Evolutionary conservation across 768 basidiomycete genomes (phyloP), one percentile per base, ranked within the genome.

Genomic region (Amanita polypyramis): DNA sequence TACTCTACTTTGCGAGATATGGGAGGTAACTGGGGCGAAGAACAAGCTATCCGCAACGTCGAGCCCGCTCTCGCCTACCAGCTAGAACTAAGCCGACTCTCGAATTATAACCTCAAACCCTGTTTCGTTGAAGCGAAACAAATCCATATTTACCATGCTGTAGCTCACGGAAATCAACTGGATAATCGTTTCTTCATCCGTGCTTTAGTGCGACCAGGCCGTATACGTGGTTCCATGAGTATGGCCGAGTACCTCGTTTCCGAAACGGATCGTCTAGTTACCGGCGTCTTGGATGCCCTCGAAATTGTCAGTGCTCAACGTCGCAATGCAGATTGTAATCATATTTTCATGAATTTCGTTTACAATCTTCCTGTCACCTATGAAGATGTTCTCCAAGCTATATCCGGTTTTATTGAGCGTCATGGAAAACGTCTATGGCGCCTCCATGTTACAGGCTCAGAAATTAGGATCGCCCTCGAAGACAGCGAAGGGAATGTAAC

Each of bases 361-460:
- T 98, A 98, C 76, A 91, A 88, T 62, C 83, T 99, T 38, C 79
- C 84, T 23, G 93, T 99, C 52, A 84, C 84, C 29, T 98, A 97
- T 58, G 94, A 97, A 52, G 95, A 98, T 57, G 94, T 98, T 6
- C 80, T 97, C 47, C 87, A 90, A 40, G 96, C 96, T 11, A 89
- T 98, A 50, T 84, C 94, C n/a, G 96, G 96, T 36, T 99, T 99
- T 73, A 93, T 99, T 56, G 96, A 98, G 56, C 85, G 96, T 33
- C 96, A 99, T 60, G 96, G 96, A 52, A 98, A 98, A 69, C 79
- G 96, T 21, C 75, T 98, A 45, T 99, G 96, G 96, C 85, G 96
- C 52, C 77, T 99, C 53, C 93, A 96, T 58, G 96, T 98, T 52
- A 98, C 94, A 19, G 90, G 92, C 46, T 95, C 95, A 11, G 96